Conservation (phyloP, 495 filamentous ascomycete genomes). For the Cryomyces antarcticus region DNA sequence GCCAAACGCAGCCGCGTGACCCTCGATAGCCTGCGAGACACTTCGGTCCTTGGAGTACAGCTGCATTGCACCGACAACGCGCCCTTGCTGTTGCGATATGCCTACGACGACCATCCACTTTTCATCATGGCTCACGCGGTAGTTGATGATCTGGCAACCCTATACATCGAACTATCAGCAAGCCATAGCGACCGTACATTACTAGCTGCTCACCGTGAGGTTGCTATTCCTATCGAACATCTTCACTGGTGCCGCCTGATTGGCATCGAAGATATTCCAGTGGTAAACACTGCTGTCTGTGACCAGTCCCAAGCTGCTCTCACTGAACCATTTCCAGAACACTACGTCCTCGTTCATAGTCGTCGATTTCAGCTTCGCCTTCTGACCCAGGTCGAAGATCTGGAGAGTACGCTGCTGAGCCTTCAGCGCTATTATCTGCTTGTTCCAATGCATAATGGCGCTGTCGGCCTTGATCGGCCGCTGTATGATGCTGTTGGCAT, state of each 20-base stretch:
- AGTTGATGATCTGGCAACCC: conserved; percentile 98
- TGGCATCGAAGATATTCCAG: conserved; percentile 82
- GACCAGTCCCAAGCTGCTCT: conserved; percentile 66
- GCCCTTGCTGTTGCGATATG: conserved; percentile 79
- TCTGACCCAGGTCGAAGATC: conserved; percentile 83
- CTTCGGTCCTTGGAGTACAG: conserved; percentile 87
- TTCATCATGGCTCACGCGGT: conserved; percentile 82
- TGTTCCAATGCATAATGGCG: conserved; percentile 97
- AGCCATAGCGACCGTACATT: background rate
- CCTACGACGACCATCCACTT: conserved; percentile 98
- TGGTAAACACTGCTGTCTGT: conserved; percentile 83
- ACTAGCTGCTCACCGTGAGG: conserved; percentile 41
- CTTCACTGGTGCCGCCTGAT: conserved; percentile 62
- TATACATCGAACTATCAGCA: conserved; percentile 14
- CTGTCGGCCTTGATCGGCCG: conserved; percentile 97
- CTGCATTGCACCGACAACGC: conserved; percentile 90
- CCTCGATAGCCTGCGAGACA: conserved; percentile 95
- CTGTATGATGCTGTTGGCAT: conserved; percentile 77
- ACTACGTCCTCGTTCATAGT: conserved; percentile 92
- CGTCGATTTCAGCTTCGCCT: conserved; percentile 83
- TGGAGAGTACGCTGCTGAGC: conserved; percentile 83
- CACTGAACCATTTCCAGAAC: conserved; percentile 98
- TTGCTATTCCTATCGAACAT: conserved; percentile 84
- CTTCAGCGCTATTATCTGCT: conserved; percentile 89
- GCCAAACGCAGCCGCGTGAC: conserved; percentile 90